phyloP scores from a whole-genome alignment of 306 rosid genomes.

The Senna tora region DNA sequence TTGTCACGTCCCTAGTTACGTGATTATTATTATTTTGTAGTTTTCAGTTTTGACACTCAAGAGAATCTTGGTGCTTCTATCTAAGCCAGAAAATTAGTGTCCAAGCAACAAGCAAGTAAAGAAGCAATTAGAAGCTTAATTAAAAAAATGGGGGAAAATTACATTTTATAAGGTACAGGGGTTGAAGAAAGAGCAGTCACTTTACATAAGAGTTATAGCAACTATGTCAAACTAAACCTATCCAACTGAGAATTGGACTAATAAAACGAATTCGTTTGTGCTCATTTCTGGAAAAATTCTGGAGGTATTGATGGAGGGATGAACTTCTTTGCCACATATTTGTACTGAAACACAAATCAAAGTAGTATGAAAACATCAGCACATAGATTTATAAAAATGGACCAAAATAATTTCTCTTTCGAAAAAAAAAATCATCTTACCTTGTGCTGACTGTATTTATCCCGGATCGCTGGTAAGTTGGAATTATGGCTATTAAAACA shows the following conservation, averaged over 20 bases:
- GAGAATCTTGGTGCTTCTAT: too few relatives aligned
- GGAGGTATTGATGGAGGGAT: constrained; percentile 56
- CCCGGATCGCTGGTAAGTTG: constrained; percentile 58
- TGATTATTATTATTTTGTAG: too few relatives aligned
- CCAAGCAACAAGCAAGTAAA: too few relatives aligned
- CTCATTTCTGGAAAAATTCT: constrained; percentile 50
- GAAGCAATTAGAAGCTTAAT: too few relatives aligned
- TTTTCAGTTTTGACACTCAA: too few relatives aligned
- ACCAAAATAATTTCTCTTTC: too few relatives aligned
- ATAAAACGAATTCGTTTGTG: constrained; percentile 23
- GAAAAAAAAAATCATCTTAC: constrained; percentile 23
- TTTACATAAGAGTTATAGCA: neutral
- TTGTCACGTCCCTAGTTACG: too few relatives aligned
- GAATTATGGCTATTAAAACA: constrained; percentile 32
- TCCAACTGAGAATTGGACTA: constrained; percentile 26
- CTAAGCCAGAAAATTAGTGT: too few relatives aligned
- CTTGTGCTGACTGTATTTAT: constrained; percentile 78
- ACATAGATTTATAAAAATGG: neutral
- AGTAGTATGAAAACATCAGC: neutral
- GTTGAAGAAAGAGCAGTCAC: neutral
- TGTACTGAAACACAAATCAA: constrained; percentile 50
- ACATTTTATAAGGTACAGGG: neutral
- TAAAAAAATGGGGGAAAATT: too few relatives aligned
- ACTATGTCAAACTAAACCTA: neutral
- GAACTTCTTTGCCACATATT: constrained; percentile 66